These are phyloP conservation scores for Fusarium kyushuense DNA, from an alignment of 2,329 filamentous ascomycete genomes.

Conservation along the genomic window DNA sequence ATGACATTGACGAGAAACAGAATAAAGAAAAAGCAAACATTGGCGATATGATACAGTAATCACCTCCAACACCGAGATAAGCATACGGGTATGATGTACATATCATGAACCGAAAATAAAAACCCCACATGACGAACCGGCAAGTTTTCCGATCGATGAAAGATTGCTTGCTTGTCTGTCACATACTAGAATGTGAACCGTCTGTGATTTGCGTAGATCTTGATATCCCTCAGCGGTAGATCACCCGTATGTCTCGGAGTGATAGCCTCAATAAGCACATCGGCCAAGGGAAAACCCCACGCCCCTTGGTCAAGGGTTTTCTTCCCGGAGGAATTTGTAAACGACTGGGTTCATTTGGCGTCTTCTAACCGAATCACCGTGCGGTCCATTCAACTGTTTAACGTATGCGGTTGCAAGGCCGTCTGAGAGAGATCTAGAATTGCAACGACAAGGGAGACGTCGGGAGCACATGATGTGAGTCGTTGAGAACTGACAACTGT, in stretches of 20 bases:
- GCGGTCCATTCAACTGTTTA: neutral
- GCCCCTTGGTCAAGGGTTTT: slow-evolving; percentile 5
- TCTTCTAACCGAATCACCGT: neutral
- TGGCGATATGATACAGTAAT: neutral
- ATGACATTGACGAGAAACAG: neutral
- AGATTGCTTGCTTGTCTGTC: neutral
- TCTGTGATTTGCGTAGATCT: slow-evolving; percentile 28
- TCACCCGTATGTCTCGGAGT: slow-evolving; percentile 31
- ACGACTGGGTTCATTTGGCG: neutral
- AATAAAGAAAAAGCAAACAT: slow-evolving; percentile 4
- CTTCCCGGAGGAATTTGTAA: neutral
- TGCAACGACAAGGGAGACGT: slow-evolving; percentile 16
- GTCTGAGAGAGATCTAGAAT: neutral
- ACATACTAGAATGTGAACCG: slow-evolving; percentile 34
- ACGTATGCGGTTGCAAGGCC: neutral
- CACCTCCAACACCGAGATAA: neutral
- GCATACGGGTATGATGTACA: neutral
- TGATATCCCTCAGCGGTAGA: slow-evolving; percentile 28
- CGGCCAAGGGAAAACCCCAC: neutral
- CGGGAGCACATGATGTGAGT: neutral
- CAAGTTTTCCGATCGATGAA: slow-evolving; percentile 3
- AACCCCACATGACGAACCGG: neutral
- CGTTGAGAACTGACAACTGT: slow-evolving; percentile 4
- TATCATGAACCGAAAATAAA: neutral
- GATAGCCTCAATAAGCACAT: slow-evolving; percentile 11